phyloP scores from a whole-genome alignment of 2,329 filamentous ascomycete species.

The Diplodia corticola region DNA sequence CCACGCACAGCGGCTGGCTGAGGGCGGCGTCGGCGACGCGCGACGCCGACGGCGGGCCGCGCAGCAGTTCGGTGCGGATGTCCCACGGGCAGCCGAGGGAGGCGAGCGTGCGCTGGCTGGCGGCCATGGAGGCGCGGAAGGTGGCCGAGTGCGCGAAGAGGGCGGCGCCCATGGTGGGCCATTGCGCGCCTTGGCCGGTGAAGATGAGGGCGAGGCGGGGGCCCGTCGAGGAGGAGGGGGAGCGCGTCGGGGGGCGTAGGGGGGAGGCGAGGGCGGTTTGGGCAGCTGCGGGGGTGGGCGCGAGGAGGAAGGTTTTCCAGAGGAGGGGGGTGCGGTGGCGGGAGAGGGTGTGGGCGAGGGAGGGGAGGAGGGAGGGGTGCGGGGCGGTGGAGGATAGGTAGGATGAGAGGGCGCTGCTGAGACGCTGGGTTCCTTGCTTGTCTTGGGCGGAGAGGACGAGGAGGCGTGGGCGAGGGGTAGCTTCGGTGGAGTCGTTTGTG shows the following conservation, averaged over 20 bases:
- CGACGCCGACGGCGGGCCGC: no score
- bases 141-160: neutral
- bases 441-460: constrained; percentile 15
- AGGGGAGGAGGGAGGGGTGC: neutral
- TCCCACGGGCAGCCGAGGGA: neutral
- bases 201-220: constrained; percentile 29
- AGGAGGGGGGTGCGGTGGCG: neutral
- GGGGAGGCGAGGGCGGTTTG: neutral
- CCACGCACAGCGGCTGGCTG: constrained; percentile 19
- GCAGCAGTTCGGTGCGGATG: neutral
- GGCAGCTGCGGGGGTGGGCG: neutral
- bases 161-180: constrained; percentile 22
- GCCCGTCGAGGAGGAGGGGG: neutral
- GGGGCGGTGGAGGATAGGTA: neutral
- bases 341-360: constrained; percentile 8
- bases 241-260: neutral
- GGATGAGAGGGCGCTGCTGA: neutral
- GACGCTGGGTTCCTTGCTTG: neutral
- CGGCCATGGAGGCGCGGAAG: neutral
- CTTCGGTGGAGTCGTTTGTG: constrained; percentile 24
- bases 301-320: neutral
- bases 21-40: constrained; percentile 15
- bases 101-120: neutral
- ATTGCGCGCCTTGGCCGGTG: constrained; percentile 37
- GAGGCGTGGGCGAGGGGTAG: neutral